A percentile compares a stretch with the other conserved stretches of the same genome.
Conservation (phyloP, 2,329 filamentous ascomycete species). For the Rhynchosporium secalis region DNA sequence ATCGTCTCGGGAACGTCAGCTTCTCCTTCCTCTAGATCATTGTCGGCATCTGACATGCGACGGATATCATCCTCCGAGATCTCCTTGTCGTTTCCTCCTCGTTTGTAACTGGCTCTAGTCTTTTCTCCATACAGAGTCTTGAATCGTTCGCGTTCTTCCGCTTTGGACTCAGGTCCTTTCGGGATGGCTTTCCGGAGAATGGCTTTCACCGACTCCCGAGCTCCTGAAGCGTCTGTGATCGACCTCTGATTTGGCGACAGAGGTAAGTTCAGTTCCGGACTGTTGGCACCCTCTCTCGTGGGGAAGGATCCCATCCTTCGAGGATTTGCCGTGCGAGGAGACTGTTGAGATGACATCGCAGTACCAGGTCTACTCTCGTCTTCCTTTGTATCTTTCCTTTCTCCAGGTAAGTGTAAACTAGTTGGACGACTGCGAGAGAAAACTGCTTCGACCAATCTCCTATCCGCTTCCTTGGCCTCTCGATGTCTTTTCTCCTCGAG, state of each 20-base stretch:
- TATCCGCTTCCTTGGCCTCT: neutral
- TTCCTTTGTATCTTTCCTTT: neutral
- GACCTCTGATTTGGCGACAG: neutral
- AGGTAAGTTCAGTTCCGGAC: neutral
- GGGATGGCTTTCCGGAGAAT: neutral
- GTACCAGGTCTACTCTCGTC: neutral
- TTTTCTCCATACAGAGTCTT: slow-evolving; percentile 3
- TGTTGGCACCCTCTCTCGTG: neutral
- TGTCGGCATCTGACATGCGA: neutral
- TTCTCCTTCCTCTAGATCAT: slow-evolving; percentile 3
- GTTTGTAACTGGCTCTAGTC: slow-evolving; percentile 8
- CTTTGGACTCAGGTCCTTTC: neutral
- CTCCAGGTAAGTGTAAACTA: neutral
- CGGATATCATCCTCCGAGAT: neutral
- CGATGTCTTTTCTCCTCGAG: neutral
- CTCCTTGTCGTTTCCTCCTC: slow-evolving; percentile 12
- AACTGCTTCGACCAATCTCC: too few relatives aligned
- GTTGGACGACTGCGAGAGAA: neutral
- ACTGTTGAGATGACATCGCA: neutral
- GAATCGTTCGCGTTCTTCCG: slow-evolving; percentile 1
- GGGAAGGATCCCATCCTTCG: neutral
- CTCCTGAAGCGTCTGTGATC: neutral
- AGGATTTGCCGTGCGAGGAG: neutral
- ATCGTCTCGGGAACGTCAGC: slow-evolving; percentile 1
- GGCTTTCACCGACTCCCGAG: neutral